Evolutionary conservation across 2,329 filamentous ascomycete species (phyloP).

Genomic region (Zymoseptoria brevis): DNA sequence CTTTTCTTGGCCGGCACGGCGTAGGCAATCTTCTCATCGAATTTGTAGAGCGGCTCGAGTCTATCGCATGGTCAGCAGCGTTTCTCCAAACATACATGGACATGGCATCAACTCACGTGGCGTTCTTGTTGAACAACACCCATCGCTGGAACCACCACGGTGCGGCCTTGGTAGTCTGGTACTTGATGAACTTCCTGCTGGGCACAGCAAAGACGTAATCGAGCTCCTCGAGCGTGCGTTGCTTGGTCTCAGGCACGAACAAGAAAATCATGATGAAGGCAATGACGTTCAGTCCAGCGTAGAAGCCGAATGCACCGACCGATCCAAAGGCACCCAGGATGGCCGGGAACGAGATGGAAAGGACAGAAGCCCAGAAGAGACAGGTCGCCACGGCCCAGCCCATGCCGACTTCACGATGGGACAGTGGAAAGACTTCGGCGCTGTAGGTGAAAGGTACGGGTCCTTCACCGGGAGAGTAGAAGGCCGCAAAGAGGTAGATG

Average conservation of each 20-base stretch:
- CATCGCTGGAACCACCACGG: constrained; percentile 40
- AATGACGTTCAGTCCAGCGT: constrained; percentile 48
- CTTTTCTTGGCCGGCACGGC: not conserved
- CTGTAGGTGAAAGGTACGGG: constrained; percentile 61
- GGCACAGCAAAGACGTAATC: constrained; percentile 47
- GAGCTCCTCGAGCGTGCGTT: constrained; percentile 41
- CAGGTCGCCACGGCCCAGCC: constrained; percentile 60
- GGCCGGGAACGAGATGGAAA: constrained; percentile 44
- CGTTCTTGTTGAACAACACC: constrained; percentile 10
- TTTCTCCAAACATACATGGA: too few species aligned
- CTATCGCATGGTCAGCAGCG: not conserved
- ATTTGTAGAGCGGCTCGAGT: constrained; percentile 13
- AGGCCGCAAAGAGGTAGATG: constrained; percentile 46
- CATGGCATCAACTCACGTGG: not conserved
- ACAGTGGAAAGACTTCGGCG: constrained; percentile 62
- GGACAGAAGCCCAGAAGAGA: constrained; percentile 46
- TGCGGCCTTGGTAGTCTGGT: constrained; percentile 31
- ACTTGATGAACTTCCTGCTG: constrained; percentile 30
- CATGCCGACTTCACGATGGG: constrained; percentile 66
- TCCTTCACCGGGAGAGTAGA: constrained; percentile 37
- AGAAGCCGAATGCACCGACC: constrained; percentile 51
- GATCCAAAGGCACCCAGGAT: constrained; percentile 43
- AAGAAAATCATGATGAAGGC: constrained; percentile 45
- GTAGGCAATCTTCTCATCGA: constrained; percentile 5
- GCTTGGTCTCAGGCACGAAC: constrained; percentile 46